These are phyloP conservation scores for Avena atlantica DNA, from an alignment of 176 grass and related monocot species.

Conservation along the genomic window DNA sequence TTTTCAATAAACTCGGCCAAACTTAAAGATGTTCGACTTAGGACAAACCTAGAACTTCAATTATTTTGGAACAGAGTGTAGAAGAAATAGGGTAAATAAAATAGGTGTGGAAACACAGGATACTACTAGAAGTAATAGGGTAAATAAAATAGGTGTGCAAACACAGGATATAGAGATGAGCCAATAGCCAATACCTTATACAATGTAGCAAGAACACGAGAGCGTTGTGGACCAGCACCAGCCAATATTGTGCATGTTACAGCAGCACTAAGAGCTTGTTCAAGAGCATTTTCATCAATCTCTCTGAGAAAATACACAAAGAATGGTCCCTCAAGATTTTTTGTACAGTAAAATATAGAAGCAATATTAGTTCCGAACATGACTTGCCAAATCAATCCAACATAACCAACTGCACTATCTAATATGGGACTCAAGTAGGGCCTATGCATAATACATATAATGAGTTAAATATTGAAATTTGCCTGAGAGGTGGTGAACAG, in stretches of 20 bases:
- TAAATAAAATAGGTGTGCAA: background rate
- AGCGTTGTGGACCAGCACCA: slow-evolving; percentile 94
- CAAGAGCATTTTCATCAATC: slow-evolving; percentile 95
- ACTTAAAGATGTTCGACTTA: too few species aligned
- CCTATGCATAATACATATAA: background rate
- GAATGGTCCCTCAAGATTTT: slow-evolving; percentile 33
- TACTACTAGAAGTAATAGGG: background rate
- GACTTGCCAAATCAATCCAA: background rate
- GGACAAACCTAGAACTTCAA: too few species aligned
- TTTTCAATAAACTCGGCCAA: too few species aligned
- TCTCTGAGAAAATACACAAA: slow-evolving; percentile 62
- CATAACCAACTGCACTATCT: background rate
- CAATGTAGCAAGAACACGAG: slow-evolving; percentile 94
- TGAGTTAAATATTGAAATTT: background rate
- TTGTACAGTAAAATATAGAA: slow-evolving; percentile 4
- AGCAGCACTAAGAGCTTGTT: slow-evolving; percentile 97
- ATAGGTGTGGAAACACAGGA: background rate
- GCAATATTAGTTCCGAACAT: background rate
- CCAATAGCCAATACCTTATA: slow-evolving; percentile 75
- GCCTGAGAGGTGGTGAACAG: background rate
- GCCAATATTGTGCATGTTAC: slow-evolving; percentile 98
- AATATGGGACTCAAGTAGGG: background rate
- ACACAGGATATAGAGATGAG: slow-evolving; percentile 8
- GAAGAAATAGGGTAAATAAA: background rate
- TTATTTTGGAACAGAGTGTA: too few species aligned